Evolutionary conservation across 495 filamentous ascomycete genomes (phyloP).

Genomic region (Oidiodendron maius): DNA sequence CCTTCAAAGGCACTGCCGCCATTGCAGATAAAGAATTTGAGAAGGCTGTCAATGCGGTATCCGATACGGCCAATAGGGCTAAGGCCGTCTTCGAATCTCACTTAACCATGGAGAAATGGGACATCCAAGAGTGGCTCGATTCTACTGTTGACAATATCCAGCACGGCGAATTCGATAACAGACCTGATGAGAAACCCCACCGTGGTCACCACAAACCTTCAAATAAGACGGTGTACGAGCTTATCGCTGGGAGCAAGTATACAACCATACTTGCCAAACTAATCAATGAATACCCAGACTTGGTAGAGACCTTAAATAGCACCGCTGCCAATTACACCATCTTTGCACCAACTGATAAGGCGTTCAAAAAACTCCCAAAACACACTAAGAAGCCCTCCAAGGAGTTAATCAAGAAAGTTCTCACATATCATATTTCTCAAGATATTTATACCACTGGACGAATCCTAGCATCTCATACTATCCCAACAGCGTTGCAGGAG

Average conservation of each 20-base stretch:
- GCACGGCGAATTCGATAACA: slow-evolving; percentile 17
- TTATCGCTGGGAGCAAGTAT: slow-evolving; percentile 67
- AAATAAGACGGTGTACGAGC: slow-evolving; percentile 70
- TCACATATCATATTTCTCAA: slow-evolving; percentile 66
- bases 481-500: slow-evolving; percentile 59
- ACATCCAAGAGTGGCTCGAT: slow-evolving; percentile 36
- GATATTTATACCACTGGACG: slow-evolving; percentile 54
- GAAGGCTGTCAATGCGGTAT: slow-evolving; percentile 32
- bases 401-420: slow-evolving; percentile 56
- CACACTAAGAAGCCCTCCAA: slow-evolving; percentile 49
- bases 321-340: slow-evolving; percentile 66
- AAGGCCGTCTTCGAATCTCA: slow-evolving; percentile 30
- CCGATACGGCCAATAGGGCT: slow-evolving; percentile 27
- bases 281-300: slow-evolving; percentile 61
- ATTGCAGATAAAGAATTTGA: slow-evolving; percentile 39
- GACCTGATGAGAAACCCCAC: slow-evolving; percentile 14
- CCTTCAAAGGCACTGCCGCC: slow-evolving; percentile 27
- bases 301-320: slow-evolving; percentile 64
- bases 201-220: slow-evolving; percentile 23
- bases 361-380: slow-evolving; percentile 52
- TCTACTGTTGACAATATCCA: slow-evolving; percentile 25
- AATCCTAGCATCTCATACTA: slow-evolving; percentile 56
- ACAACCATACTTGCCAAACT: slow-evolving; percentile 69
- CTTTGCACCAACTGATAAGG: slow-evolving; percentile 68
- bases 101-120: slow-evolving; percentile 26